A percentile compares a stretch with the other conserved stretches of the same genome.
phyloP scores from a whole-genome alignment of 768 basidiomycete species.

The Xerocomellus amylosporus region DNA sequence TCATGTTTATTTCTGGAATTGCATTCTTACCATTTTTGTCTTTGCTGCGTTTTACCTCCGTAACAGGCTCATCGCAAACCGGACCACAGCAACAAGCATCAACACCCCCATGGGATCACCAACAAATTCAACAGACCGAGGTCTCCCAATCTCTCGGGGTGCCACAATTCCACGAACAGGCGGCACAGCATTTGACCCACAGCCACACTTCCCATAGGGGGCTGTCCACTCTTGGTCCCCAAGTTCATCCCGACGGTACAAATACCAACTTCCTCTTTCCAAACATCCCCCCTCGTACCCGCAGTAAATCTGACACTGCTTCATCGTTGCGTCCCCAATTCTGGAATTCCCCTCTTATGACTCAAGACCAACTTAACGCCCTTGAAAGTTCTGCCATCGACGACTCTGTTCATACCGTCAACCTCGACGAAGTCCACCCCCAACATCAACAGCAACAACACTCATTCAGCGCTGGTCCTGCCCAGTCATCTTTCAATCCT shows the following conservation, averaged over 20 bases:
- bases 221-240: constrained; percentile 35
- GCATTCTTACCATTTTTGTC: constrained; percentile 29
- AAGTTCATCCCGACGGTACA: constrained; percentile 34
- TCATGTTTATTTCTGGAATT: constrained; percentile 33
- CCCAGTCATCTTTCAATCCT: constrained; percentile 30
- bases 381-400: constrained; percentile 39
- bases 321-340: constrained; percentile 47
- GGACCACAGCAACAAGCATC: constrained; percentile 33
- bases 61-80: constrained; percentile 32
- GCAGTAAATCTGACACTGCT: constrained; percentile 62
- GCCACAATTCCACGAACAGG: constrained; percentile 28
- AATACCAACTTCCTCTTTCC: constrained; percentile 40
- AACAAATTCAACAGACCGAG: constrained; percentile 37
- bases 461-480: constrained; percentile 20
- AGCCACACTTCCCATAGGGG: constrained; percentile 37
- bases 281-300: constrained; percentile 39
- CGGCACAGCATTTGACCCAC: constrained; percentile 31
- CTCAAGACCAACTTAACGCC: constrained; percentile 34
- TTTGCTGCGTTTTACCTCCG: constrained; percentile 26
- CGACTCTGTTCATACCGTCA: constrained; percentile 33
- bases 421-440: constrained; percentile 29
- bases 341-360: constrained; percentile 46
- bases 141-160: constrained; percentile 30
- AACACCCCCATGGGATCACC: constrained; percentile 36
- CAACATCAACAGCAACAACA: constrained; percentile 29